Percentiles rank a stretch among this genome's conserved stretches.
These are phyloP conservation scores for Leccinum subtestaceum DNA, from an alignment of 768 basidiomycete species.

Conservation along the genomic window DNA sequence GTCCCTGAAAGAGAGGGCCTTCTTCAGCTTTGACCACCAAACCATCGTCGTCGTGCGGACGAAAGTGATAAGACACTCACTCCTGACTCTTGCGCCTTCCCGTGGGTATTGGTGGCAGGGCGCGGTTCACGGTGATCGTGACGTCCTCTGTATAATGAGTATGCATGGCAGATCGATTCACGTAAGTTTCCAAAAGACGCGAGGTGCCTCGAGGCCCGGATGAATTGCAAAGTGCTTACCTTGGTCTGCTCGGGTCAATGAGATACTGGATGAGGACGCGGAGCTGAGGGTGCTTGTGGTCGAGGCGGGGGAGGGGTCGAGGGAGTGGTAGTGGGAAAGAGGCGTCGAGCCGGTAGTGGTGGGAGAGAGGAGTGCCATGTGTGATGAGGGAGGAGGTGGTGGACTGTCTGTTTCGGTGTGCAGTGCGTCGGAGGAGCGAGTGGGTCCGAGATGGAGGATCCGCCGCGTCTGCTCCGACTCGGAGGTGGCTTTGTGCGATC, in stretches of 20 bases:
- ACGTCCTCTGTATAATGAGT: conserved; percentile 55
- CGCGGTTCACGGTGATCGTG: conserved; percentile 61
- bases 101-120: conserved; percentile 40
- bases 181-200: conserved; percentile 33
- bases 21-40: conserved; percentile 29
- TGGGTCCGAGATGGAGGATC: conserved; percentile 40
- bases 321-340: conserved; percentile 33
- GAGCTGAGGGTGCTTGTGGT: conserved; percentile 21
- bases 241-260: conserved; percentile 59
- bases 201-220: conserved; percentile 21
- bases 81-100: conserved; percentile 63
- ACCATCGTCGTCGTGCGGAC: conserved; percentile 20
- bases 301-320: conserved; percentile 28
- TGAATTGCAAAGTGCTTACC: conserved; percentile 41
- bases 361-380: conserved; percentile 26
- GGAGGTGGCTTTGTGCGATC: conserved; percentile 39
- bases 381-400: background rate
- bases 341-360: conserved; percentile 30
- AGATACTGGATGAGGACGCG: conserved; percentile 48
- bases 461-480: conserved; percentile 45
- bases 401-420: conserved; percentile 9
- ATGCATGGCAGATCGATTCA: conserved; percentile 31
- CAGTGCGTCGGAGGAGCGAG: background rate
- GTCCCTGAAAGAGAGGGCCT: conserved; percentile 48
- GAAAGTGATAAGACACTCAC: conserved; percentile 45